Evolutionary conservation across 1,139 yeast genomes (phyloP), one percentile per base, ranked within the genome.

Genomic region (Zygoascus hellenicus): DNA sequence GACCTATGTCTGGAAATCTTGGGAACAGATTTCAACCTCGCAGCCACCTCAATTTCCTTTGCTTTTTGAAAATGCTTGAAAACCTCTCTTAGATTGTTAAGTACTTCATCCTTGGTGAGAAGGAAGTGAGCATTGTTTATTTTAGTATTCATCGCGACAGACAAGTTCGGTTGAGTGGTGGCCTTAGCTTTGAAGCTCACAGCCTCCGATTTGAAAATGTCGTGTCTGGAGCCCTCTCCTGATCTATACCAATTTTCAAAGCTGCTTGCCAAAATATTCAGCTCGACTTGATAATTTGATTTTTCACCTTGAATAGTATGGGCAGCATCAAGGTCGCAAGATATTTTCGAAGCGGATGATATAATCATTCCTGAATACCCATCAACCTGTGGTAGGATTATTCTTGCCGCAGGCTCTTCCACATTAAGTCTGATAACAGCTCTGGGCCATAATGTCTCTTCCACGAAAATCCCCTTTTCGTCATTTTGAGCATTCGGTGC

Each of bases 361-460:
- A 62, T 58, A 14, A 60, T 65, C 64, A 62, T 61, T 58, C 53
- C 47, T 13, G 35, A 36, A 19, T 41, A 38, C 17, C 38, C 38
- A 28, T 38, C 41, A 30, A 33, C 45, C 13, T 30, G 33, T 9
- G 54, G 52, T 13, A 62, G 52, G 5, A 62, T 51, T 22, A 68
- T 48, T 32, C 72, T 55, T 0, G 68, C 60, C 2, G 71, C 68
- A 0, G 72, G 71, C 43, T 69, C 71, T 42, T 63, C 66, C 13
- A 69, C 57, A 5, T 64, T 61, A 36, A 69, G 52, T 44, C 63
- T 63, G 37, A 68, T 47, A 26, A 59, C 57, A 4, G 68, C 59
- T 30, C 59, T 53, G 2, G 73, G 72, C 51, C 64, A 58, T 35
- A 62, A 50, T 26, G 59, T 53, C 46, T 62, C 63, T 41, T 58